Evolutionary conservation across 2,329 filamentous ascomycete genomes (phyloP), one percentile per base, ranked within the genome.

Genomic region (Magnaporthales sp.): DNA sequence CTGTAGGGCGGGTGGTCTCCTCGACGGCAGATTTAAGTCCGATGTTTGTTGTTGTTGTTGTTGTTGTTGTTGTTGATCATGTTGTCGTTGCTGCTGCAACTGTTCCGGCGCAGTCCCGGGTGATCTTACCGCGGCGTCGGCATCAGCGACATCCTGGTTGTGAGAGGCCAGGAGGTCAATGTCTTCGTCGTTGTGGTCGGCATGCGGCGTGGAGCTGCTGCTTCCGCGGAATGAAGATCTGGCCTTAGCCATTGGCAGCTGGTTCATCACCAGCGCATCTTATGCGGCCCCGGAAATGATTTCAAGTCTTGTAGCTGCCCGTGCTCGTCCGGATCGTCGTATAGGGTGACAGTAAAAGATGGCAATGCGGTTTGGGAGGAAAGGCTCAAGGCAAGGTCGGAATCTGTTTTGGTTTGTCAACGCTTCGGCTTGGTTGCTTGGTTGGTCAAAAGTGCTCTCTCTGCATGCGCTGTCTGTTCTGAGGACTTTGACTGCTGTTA

Each of bases 181-280:
- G 63, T 65, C 63, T 29, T 65, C 63, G 22, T 65, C 63, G 63
- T 65, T 30, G 63, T 63, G 26, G 61, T 31, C 26, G 63, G 38
- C 38, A 65, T 54, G 63, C 38, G 54, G 63, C 19, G 31, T 54
- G 46, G 46, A 58, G 63, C 10, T 65, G 63, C 63, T 29, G 32
- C 63, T 30, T 65, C 63, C 56, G 31, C 22, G 26, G 30, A 54
- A 22, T 54, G 26, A 46, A 22, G 63, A 65, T 65, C 51, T 65
- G 63, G 63, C 63, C 63, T 65, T 65, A 27, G 63, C 63, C 63
- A 65, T 65, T 65, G 63, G 31, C 63, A 24, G 24, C 24, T n/a
- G 19, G 30, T 63, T 22, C 61, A 58, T 65, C 63, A 51, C 63
- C 63, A 56, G 63, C 63, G 27, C 63, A 65, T 65, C 31, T 64